Percentiles rank a stretch among this genome's conserved stretches.
phyloP scores from a whole-genome alignment of 2,329 filamentous ascomycete species.

The Phoma herbarum region DNA sequence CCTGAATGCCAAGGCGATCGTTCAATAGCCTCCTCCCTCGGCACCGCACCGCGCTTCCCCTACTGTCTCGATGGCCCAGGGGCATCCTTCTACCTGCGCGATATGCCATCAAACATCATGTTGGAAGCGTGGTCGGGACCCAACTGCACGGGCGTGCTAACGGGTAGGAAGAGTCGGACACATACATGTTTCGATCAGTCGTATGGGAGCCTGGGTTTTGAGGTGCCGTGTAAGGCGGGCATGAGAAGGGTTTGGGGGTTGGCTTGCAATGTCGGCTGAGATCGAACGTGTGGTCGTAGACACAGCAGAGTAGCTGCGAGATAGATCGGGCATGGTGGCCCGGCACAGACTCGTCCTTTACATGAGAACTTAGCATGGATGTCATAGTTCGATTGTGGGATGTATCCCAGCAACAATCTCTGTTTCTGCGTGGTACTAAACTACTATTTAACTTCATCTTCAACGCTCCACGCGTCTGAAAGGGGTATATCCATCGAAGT shows the following conservation, averaged over 20 bases:
- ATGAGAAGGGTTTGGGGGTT: background rate
- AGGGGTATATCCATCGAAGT: constrained; percentile 23
- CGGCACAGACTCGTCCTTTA: background rate
- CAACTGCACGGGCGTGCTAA: background rate
- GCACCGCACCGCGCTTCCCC: background rate
- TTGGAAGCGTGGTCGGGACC: background rate
- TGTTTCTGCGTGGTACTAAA: background rate
- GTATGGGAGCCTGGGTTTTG: constrained; percentile 2
- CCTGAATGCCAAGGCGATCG: background rate
- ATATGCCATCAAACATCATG: constrained; percentile 3
- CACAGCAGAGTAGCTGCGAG: background rate
- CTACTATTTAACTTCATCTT: constrained; percentile 1
- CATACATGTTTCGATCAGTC: constrained; percentile 1
- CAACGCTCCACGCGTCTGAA: constrained; percentile 4
- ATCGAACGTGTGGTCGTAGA: background rate
- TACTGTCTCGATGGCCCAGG: background rate
- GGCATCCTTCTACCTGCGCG: constrained; percentile 1
- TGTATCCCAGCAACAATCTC: background rate
- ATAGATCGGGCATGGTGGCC: background rate
- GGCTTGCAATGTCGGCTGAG: background rate
- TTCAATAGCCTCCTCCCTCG: background rate
- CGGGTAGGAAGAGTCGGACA: background rate
- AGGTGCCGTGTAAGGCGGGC: background rate
- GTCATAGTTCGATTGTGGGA: background rate
- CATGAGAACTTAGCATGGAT: background rate